A percentile compares a stretch with the other conserved stretches of the same genome.
phyloP scores from a whole-genome alignment of 768 basidiomycete species.

The Antrodiella citrinella region DNA sequence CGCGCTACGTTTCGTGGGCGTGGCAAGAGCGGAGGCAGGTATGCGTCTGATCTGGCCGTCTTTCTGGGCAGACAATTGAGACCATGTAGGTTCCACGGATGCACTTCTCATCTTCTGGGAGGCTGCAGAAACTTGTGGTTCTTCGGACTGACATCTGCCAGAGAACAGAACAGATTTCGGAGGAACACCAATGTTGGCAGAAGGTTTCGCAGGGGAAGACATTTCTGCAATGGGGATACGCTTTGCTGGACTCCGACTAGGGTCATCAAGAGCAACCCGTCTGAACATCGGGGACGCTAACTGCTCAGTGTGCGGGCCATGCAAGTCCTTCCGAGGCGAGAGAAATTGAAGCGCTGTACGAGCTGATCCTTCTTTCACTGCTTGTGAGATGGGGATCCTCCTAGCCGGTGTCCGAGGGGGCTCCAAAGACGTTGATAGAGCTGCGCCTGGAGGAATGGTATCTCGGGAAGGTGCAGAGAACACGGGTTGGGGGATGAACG shows the following conservation, averaged over 20 bases:
- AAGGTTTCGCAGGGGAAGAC: background rate
- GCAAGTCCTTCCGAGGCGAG: constrained; percentile 34
- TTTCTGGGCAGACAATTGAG: constrained; percentile 4
- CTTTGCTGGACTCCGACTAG: constrained; percentile 27
- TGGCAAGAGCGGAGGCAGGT: constrained; percentile 8
- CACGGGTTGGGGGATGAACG: constrained; percentile 1
- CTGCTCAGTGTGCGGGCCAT: constrained; percentile 3
- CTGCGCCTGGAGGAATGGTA: background rate
- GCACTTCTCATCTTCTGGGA: constrained; percentile 21
- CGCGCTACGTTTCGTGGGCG: background rate
- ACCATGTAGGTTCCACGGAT: constrained; percentile 28
- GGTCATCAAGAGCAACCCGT: constrained; percentile 32
- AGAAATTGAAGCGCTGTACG: background rate
- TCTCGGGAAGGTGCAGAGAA: background rate
- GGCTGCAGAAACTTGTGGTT: constrained; percentile 9
- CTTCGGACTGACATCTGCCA: constrained; percentile 4
- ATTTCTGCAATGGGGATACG: constrained; percentile 19
- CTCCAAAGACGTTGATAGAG: background rate
- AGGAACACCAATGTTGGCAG: background rate
- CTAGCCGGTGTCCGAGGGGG: constrained; percentile 52
- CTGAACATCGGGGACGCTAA: constrained; percentile 31
- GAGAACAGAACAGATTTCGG: background rate
- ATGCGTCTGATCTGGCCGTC: constrained; percentile 8
- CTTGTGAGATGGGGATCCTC: constrained; percentile 49
- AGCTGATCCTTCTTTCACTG: constrained; percentile 39